phyloP scores from a whole-genome alignment of 768 basidiomycete species.

The Paxillus rubicundulus region DNA sequence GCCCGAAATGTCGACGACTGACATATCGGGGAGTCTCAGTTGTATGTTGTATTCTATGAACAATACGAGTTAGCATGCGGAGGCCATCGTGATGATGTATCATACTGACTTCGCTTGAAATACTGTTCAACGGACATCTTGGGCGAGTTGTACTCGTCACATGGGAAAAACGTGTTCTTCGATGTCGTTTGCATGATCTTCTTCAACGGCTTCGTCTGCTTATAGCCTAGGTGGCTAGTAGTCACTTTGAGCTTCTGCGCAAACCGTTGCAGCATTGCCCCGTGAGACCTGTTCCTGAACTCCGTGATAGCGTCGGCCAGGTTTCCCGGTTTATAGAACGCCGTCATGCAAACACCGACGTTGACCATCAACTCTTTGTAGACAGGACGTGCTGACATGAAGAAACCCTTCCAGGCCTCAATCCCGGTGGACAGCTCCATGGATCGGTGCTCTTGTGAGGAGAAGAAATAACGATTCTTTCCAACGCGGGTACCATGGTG shows the following conservation, averaged over 20 bases:
- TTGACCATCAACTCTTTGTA: conserved; percentile 53
- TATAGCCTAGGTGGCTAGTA: conserved; percentile 55
- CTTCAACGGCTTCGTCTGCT: conserved; percentile 46
- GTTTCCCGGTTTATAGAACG: conserved; percentile 58
- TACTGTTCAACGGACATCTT: conserved; percentile 59
- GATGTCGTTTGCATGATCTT: conserved; percentile 41
- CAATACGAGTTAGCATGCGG: conserved; percentile 5
- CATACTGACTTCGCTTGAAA: conserved; percentile 55
- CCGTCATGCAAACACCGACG: conserved; percentile 52
- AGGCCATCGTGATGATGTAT: neutral
- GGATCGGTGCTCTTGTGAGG: conserved; percentile 20
- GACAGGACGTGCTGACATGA: conserved; percentile 48
- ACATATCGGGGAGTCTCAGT: conserved; percentile 49
- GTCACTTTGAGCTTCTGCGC: conserved; percentile 55
- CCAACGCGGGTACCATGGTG: conserved; percentile 47
- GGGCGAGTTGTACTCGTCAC: conserved; percentile 52
- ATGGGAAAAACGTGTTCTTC: conserved; percentile 49
- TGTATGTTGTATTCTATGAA: conserved; percentile 57
- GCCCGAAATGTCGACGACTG: conserved; percentile 54
- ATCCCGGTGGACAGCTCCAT: conserved; percentile 36
- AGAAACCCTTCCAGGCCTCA: conserved; percentile 49
- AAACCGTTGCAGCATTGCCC: conserved; percentile 47
- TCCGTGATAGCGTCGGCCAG: conserved; percentile 55
- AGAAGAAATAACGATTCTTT: conserved; percentile 52
- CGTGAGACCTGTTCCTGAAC: conserved; percentile 42